Base-by-base conservation (phyloP, 129 eudicot genomes). In the Flaveria bidentis region DNA sequence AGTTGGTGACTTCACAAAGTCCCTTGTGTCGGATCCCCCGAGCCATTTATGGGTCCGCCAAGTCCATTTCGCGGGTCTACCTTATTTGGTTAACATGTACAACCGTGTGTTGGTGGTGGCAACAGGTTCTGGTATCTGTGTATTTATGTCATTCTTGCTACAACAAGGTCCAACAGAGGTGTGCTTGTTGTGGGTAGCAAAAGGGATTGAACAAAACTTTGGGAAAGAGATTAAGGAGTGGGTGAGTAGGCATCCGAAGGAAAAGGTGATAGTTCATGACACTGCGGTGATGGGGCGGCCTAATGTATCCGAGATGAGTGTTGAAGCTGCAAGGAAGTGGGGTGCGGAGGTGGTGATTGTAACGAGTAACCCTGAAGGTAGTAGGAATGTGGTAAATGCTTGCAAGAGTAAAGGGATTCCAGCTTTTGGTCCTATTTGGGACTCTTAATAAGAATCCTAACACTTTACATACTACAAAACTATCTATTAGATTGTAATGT, bases 391-490 rank as follows among this genome's bases (percentile, higher is more conserved):
- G 61, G 89, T 90, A 26, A 71, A 82, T 78, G 93, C 93, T 41
- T 91, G 96, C 81, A 88, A 90, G 78, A 80, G 82, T 28, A 44
- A 69, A 6, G 97, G 93, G 42, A 84, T 91, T 51, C 82, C 96
- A 17, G 91, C 91, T 0, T 90, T 90, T 82, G 91, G 93, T 47
- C 96, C 96, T 1, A 86, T 90, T 78, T 90, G 93, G 93, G 96
- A 90, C 67, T 90, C 96, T 14, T 90, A 73, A 69, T 9, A 7
- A 12, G 13, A 45, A 2, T 10, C 3, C 9, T 45, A 36, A 50
- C 18, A 39, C 65, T 12, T 14, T 22, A 63, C 49, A 22, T 50
- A 65, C 20, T 60, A 53, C 7, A 53, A 53, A 16, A 53, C 60
- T 15, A 16, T 5, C 1, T 9, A 45, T 45, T 45, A 13, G 49